Base-by-base conservation (phyloP, 176 grass and related monocot species). In the Tillandsia fasciculata region DNA sequence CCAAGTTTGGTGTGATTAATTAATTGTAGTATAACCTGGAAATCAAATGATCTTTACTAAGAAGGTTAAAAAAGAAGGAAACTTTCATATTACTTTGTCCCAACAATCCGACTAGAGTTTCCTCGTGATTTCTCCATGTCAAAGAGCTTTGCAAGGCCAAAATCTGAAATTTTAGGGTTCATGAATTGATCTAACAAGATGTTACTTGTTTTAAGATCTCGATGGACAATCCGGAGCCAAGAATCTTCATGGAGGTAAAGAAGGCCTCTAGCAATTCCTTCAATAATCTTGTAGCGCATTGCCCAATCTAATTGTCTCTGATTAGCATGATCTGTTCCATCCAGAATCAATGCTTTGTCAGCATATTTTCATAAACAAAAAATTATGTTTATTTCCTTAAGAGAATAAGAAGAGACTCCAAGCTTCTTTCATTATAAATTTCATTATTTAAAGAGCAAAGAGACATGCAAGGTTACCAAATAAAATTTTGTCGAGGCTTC, bases 81-180 rank as follows among this genome's bases (percentile, higher is more conserved):
- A 14, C 14, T 58, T 58, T 58, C 54, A 58, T 18, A 58, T 58
- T 66, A 66, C 64, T 66, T 6, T 48, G 64, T 66, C 12, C 64
- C 64, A 66, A 29, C 64, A 17, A 66, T 17, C 1, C 4, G 27
- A 48, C 28, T 48, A 66, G 28, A 12, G 47, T 3, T 48, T 66
- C 33, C 64, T 17, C 64, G 10, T 17, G 64, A 47, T 66, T 48
- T 66, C 12, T 18, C 33, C 29, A n/a, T 15, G 14, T 66, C 27
- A 48, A 66, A 42, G 64, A 48, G 64, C 64, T 66, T 66, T 49
- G 64, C 64, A 42, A 66, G 14, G n/a, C 64, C 64, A 48, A 66
- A 66, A 48, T 66, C 64, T 48, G 64, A 66, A 33, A 66, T 66
- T n/a, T 66, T 66, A 66, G 64, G 64, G 17, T 66, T 66, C 29